A percentile compares a stretch with the other conserved stretches of the same genome.
Conservation (phyloP, 1,284 basidiomycete genomes). For the Naganishia cerealis region DNA sequence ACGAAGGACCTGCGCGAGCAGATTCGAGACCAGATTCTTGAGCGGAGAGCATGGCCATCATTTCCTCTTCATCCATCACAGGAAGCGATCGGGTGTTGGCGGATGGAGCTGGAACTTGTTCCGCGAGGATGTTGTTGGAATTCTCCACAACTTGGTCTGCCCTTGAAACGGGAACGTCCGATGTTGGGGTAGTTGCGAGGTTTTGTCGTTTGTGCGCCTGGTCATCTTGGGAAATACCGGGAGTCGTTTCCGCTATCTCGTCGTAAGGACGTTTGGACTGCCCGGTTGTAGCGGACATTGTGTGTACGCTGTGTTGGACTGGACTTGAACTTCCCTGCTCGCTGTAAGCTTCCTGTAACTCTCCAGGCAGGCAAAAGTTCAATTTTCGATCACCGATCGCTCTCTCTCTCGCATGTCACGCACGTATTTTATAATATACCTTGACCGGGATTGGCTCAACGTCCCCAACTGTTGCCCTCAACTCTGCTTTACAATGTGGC, state of each 20-base stretch:
- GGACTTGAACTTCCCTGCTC: neutral
- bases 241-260: neutral
- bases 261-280: neutral
- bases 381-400: neutral
- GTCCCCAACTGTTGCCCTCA: neutral
- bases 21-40: slow-evolving; percentile 24
- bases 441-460: neutral
- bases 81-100: slow-evolving; percentile 12
- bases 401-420: no score
- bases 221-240: neutral
- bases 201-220: slow-evolving; percentile 20
- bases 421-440: neutral
- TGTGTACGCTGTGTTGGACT: neutral
- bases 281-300: neutral
- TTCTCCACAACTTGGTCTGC: slow-evolving; percentile 8
- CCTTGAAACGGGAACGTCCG: neutral
- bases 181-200: neutral
- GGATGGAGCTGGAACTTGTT: neutral
- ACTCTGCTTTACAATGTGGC: slow-evolving; percentile 36
- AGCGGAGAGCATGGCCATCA: slow-evolving; percentile 28
- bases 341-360: neutral
- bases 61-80: slow-evolving; percentile 25
- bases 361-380: neutral
- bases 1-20: slow-evolving; percentile 13
- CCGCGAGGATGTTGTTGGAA: neutral